Conservation (phyloP, 768 basidiomycete genomes). For the Exsudoporus frostii region DNA sequence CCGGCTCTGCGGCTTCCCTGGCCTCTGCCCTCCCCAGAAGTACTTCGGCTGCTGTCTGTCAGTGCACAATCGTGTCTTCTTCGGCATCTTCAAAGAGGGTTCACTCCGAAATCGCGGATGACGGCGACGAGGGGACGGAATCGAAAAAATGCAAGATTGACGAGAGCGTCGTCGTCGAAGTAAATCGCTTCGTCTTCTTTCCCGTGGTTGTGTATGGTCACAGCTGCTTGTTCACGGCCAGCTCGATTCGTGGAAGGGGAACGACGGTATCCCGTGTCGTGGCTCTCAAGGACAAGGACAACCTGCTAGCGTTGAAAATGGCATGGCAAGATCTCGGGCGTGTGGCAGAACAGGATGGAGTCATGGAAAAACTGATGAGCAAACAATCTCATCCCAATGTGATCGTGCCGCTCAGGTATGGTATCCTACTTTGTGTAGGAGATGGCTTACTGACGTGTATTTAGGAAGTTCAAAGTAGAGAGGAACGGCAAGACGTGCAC, state of each 20-base stretch:
- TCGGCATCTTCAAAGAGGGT: constrained; percentile 1
- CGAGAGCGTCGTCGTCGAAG: not conserved
- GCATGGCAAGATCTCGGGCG: constrained; percentile 9
- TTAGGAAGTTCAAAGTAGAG: not conserved
- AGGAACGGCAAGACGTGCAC: not conserved
- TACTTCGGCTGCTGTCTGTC: not conserved
- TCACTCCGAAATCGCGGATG: not conserved
- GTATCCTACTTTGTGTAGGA: no score
- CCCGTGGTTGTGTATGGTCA: not conserved
- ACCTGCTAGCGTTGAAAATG: not conserved
- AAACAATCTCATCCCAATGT: not conserved
- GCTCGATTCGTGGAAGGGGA: constrained; percentile 13
- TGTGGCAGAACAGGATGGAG: not conserved
- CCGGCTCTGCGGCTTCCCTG: not conserved
- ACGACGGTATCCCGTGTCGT: constrained; percentile 7
- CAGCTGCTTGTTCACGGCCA: not conserved
- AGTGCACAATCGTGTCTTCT: no score
- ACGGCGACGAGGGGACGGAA: not conserved
- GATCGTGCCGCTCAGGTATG: not conserved
- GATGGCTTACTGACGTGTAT: not conserved
- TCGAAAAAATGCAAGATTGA: not conserved
- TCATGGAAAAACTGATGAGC: not conserved
- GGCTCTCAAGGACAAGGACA: not conserved
- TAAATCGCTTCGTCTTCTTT: not conserved
- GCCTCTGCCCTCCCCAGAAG: not conserved